Percentiles rank a stretch among this genome's conserved stretches.
Evolutionary conservation across 768 basidiomycete genomes (phyloP).

Genomic region (Chalciporus pseudorubinellus): DNA sequence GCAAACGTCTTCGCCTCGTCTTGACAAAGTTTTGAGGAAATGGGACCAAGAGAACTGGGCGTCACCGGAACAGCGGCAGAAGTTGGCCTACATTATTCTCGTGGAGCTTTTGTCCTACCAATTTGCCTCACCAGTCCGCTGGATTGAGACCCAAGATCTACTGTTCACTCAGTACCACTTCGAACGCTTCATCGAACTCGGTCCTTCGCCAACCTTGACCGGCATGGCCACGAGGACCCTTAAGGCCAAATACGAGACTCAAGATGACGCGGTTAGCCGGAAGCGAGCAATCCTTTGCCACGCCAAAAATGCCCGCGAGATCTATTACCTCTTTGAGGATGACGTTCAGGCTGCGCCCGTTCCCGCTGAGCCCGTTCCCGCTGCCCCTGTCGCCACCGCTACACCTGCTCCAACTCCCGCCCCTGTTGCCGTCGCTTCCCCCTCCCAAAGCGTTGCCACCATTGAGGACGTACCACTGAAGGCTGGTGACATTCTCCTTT

Average conservation of each 20-base stretch:
- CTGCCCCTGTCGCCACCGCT: conserved; percentile 39
- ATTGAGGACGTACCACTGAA: conserved; percentile 92
- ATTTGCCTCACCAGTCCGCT: conserved; percentile 96
- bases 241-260: conserved; percentile 89
- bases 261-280: conserved; percentile 81
- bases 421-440: conserved; percentile 42
- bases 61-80: conserved; percentile 76
- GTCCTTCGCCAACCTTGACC: conserved; percentile 93
- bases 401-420: conserved; percentile 41
- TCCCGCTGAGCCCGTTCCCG: conserved; percentile 31
- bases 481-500: conserved; percentile 81
- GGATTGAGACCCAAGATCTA: conserved; percentile 98
- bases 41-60: conserved; percentile 95
- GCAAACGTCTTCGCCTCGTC: conserved; percentile 91
- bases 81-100: conserved; percentile 92
- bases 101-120: conserved; percentile 98
- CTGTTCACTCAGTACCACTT: conserved; percentile 85
- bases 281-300: conserved; percentile 85
- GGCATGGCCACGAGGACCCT: conserved; percentile 91
- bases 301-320: conserved; percentile 93
- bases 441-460: conserved; percentile 62
- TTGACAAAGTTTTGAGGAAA: conserved; percentile 89
- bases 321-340: conserved; percentile 97
- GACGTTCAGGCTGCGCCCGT: conserved; percentile 42
- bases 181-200: conserved; percentile 93